Evolutionary conservation across 208 protist species (phyloP).

Genomic region (Trypanosoma platydactyli): DNA sequence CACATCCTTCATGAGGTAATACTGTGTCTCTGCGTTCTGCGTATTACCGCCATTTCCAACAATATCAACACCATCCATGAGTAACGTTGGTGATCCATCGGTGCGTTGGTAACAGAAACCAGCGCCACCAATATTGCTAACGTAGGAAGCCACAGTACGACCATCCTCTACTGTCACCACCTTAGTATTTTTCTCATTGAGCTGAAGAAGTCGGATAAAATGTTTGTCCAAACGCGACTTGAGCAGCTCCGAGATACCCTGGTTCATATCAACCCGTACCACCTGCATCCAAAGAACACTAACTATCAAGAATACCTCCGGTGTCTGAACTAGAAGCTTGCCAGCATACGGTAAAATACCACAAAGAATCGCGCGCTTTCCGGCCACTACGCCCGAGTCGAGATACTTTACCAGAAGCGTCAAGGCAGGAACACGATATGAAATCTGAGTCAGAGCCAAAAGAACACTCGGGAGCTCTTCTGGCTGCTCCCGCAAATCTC

Average conservation of each 20-base stretch:
- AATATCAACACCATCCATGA: not conserved
- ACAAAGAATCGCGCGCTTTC: conserved; percentile 93
- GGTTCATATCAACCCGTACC: conserved; percentile 53
- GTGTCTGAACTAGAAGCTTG: conserved; percentile 92
- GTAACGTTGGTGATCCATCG: not conserved
- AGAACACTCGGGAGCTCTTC: conserved; percentile 98
- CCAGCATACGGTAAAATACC: conserved; percentile 98
- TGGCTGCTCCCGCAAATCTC: conserved; percentile 82
- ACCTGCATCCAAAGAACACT: conserved; percentile 89
- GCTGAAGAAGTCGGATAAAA: conserved; percentile 68
- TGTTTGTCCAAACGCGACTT: conserved; percentile 59
- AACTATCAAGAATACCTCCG: conserved; percentile 74
- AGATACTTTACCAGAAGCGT: conserved; percentile 96
- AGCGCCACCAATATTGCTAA: not conserved
- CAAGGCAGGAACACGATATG: conserved; percentile 95
- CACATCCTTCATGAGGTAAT: conserved; percentile 71
- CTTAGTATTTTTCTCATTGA: conserved; percentile 84
- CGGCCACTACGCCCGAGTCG: conserved; percentile 95
- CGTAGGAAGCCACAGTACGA: conserved; percentile 26
- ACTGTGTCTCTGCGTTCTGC: conserved; percentile 55
- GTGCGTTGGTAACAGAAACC: not conserved
- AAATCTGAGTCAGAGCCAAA: conserved; percentile 92
- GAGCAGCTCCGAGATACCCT: conserved; percentile 62
- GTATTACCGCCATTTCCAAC: not conserved
- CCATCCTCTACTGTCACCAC: conserved; percentile 82